Evolutionary conservation across 495 filamentous ascomycete genomes (phyloP), one percentile per base, ranked within the genome.

Genomic region (Xylaria sp.): DNA sequence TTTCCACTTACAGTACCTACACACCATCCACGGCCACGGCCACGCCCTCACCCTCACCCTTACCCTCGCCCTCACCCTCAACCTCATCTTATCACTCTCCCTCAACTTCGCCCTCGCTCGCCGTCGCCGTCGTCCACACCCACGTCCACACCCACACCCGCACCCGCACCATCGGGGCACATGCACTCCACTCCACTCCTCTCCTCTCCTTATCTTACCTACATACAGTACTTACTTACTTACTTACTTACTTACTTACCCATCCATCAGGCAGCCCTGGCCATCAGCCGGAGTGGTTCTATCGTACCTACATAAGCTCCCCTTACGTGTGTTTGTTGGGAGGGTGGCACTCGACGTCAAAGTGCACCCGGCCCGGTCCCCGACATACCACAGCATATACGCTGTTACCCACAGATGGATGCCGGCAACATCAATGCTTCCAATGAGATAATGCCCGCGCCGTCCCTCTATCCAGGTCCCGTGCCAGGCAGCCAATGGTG

Each of bases 301-400:
- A 31, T 37, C 14, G 24, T 17, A 31, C 26, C 14, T 55, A 55
- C 26, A 62, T 29, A 43, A 44, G 8, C 11, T 24, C 12, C 3
- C 37, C 19, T 62, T 24, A 21, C 44, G 19, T 26, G 62, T 33
- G 61, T 21, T 41, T 41, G 48, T 40, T 43, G 64, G 33, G 24
- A 24, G 43, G 46, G 21, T 67, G 48, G 17, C 64, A 29, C 43
- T 70, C 44, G 35, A 53, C 58, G 44, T 52, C 41, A 35, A 46
- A 24, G 7, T 37, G 55, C 29, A n/a, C 58, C 58, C 41, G 68
- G 68, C 11, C 58, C 59, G 46, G 15, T n/a, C 44, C 46, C 68
- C 68, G 68, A 63, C 58, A 48, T 63, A n/a, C 6, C 68, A 70
- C 68, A 44, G 46, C 67, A 69, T 69, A 40, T 24, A 43, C 24